Evolutionary conservation across 805 yeast species (phyloP).

Genomic region (Suhomyces prunicola): DNA sequence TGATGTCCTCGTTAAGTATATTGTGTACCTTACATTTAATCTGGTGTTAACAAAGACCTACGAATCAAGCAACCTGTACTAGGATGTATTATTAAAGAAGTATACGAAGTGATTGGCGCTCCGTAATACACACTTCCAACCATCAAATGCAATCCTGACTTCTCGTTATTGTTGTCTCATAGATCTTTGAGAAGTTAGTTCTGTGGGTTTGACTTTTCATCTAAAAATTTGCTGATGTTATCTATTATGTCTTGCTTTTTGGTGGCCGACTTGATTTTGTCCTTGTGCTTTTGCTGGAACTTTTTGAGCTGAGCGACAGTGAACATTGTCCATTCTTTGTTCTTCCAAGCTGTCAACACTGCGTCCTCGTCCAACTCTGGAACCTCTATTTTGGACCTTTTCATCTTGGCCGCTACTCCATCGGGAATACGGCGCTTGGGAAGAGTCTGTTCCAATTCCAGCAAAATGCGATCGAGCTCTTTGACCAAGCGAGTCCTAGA

Average conservation of each 20-base stretch:
- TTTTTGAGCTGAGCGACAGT: constrained; percentile 42
- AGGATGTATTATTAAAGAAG: no score
- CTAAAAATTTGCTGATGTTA: constrained; percentile 34
- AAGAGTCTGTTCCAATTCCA: constrained; percentile 9
- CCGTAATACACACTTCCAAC: no score
- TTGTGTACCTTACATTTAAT: not conserved
- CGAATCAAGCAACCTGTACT: not conserved
- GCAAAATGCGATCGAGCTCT: constrained; percentile 10
- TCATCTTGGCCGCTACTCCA: constrained; percentile 34
- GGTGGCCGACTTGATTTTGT: constrained; percentile 31
- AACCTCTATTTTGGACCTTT: constrained; percentile 8
- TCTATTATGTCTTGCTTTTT: constrained; percentile 44
- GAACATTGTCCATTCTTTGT: constrained; percentile 30
- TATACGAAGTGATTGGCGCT: not conserved
- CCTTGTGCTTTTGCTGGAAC: constrained; percentile 36
- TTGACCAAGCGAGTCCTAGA: constrained; percentile 7
- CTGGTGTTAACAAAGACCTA: not conserved
- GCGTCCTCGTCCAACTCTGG: constrained; percentile 35
- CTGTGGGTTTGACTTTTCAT: not conserved
- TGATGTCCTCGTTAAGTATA: no score
- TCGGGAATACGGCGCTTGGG: constrained; percentile 25
- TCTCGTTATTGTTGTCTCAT: no score
- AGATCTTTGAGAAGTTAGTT: no score
- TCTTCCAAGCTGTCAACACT: constrained; percentile 42
- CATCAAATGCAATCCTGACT: no score